These are phyloP conservation scores for Ogataea allantospora DNA, from an alignment of 805 yeast species.

Conservation along the genomic window DNA sequence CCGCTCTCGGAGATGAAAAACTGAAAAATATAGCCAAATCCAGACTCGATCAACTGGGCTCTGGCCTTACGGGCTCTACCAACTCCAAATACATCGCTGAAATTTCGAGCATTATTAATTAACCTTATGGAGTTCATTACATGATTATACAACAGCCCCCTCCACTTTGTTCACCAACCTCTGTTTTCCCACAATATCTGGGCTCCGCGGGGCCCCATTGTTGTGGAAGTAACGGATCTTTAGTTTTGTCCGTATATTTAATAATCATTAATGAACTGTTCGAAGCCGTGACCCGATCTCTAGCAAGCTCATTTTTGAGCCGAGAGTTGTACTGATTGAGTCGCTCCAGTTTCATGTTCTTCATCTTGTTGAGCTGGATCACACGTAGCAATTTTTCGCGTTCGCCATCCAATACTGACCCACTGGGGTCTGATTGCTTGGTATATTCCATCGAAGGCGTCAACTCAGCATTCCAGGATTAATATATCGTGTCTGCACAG, in stretches of 20 bases:
- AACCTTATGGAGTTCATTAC: slow-evolving; percentile 22
- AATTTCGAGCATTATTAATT: slow-evolving; percentile 14
- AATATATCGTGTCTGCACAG: slow-evolving; percentile 1
- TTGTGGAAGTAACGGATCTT: slow-evolving; percentile 47
- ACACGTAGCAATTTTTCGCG: slow-evolving; percentile 24
- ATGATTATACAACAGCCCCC: slow-evolving; percentile 30
- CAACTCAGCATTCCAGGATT: slow-evolving; percentile 1
- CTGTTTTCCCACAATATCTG: slow-evolving; percentile 31
- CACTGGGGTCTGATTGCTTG: background rate
- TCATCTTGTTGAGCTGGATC: slow-evolving; percentile 42
- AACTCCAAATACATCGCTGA: slow-evolving; percentile 41
- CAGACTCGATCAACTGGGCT: slow-evolving; percentile 38
- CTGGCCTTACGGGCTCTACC: slow-evolving; percentile 26
- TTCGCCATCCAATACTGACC: slow-evolving; percentile 19
- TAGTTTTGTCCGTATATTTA: slow-evolving; percentile 41
- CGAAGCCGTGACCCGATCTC: slow-evolving; percentile 63
- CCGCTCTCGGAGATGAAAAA: slow-evolving; percentile 7
- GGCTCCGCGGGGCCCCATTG: slow-evolving; percentile 42
- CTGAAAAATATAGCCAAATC: slow-evolving; percentile 32
- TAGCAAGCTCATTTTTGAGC: slow-evolving; percentile 47
- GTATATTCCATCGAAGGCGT: slow-evolving; percentile 1
- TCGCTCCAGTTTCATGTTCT: slow-evolving; percentile 56
- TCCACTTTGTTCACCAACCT: background rate
- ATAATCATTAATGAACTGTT: slow-evolving; percentile 52
- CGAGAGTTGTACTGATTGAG: slow-evolving; percentile 55